Base-by-base conservation (phyloP, 2,329 filamentous ascomycete species). In the Sordariomycetes sp. region DNA sequence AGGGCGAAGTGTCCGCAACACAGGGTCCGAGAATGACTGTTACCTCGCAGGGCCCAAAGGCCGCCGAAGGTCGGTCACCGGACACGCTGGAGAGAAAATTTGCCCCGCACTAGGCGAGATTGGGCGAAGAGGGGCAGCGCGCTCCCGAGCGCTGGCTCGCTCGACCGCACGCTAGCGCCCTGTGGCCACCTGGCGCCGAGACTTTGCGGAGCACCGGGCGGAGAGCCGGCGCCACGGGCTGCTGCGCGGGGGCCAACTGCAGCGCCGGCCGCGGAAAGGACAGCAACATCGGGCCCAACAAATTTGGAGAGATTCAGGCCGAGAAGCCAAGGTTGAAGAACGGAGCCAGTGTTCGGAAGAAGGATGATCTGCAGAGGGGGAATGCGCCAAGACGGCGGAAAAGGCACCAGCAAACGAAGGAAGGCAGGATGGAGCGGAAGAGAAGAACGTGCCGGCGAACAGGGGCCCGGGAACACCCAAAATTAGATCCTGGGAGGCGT, bases 91-190 rank as follows among this genome's bases (percentile, higher is more conserved):
- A n/a, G 37, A 16, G 25, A 57, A 57, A 57, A 51, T 57, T 57
- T 57, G 55, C 55, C 55, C 55, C 55, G 55, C 55, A 57, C 55
- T 57, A 57, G 43, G 40, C 28, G 24, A 51, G 16, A 34, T 35
- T 18, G 32, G 55, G 48, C 28, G 37, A 40, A 48, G 40, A 46
- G 40, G 40, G 40, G 40, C 40, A 46, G 40, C 18, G 16, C 16
- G 40, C 16, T 46, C 40, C 40, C 40, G 16, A 46, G 6, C 40
- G 40, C 40, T 18, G 37, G 37, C 37, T 3, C 3, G 16, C 16
- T n/a, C 40, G 16, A 46, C 40, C n/a, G 40, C 16, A 16, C 40
- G 16, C 40, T 46, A 46, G 40, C 40, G 40, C 40, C 40, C 40
- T n/a, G 40, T 18, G 40, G 40, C 16, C 40, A 46, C 40, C 40